These are phyloP conservation scores for Dimocarpus longan DNA, from an alignment of 345 rosid genomes.

Conservation along the genomic window DNA sequence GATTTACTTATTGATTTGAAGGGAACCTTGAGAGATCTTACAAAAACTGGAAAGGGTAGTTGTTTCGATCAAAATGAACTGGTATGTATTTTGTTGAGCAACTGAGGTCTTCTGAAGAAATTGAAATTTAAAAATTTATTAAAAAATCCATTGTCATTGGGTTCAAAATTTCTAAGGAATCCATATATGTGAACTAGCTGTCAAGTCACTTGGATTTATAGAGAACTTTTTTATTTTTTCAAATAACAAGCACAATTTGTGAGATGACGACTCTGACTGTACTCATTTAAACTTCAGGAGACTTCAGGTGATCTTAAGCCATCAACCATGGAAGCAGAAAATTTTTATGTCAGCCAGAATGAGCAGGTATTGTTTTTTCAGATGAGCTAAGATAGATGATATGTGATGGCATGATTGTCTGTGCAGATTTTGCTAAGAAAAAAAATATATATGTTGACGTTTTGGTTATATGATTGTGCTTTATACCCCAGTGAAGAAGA, in stretches of 20 bases:
- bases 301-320: conserved; percentile 44
- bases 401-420: not conserved
- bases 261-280: conserved; percentile 2
- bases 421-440: not conserved
- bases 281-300: conserved; percentile 28
- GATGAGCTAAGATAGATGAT: conserved; percentile 4
- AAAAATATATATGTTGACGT: not conserved
- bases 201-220: not conserved
- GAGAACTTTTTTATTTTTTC: conserved; percentile 2
- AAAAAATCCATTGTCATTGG: not conserved
- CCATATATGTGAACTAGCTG: not conserved
- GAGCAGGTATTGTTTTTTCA: conserved; percentile 39
- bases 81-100: conserved; percentile 33
- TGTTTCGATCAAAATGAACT: conserved; percentile 36
- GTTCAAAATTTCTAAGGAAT: not conserved
- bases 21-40: conserved; percentile 58
- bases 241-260: conserved; percentile 12
- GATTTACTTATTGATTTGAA: conserved; percentile 19
- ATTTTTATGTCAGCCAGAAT: conserved; percentile 32
- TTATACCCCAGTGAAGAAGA: not conserved
- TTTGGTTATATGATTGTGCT: conserved; percentile 9
- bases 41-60: conserved; percentile 39
- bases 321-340: conserved; percentile 35
- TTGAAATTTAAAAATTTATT: not conserved
- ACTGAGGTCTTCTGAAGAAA: not conserved